A percentile compares a stretch with the other conserved stretches of the same genome.
These are phyloP conservation scores for Lactarius sanguifluus DNA, from an alignment of 768 basidiomycete species.

Conservation along the genomic window DNA sequence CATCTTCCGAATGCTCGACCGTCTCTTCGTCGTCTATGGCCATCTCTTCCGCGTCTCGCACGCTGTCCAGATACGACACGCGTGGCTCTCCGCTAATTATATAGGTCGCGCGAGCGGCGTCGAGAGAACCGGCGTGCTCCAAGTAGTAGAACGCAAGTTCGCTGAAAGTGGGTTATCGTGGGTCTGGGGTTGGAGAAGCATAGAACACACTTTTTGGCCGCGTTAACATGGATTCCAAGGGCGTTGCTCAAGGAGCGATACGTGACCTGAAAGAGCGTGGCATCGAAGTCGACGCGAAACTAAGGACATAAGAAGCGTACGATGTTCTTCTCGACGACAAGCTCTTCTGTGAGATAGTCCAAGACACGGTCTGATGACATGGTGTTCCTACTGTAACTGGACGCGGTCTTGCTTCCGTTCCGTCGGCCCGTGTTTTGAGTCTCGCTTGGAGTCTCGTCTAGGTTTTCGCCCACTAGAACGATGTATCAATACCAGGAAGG, in stretches of 20 bases:
- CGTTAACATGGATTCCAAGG: conserved; percentile 70
- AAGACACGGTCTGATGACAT: conserved; percentile 32
- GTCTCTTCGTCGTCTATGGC: conserved; percentile 41
- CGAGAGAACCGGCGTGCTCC: conserved; percentile 42
- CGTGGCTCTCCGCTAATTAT: conserved; percentile 57
- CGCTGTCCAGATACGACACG: conserved; percentile 6
- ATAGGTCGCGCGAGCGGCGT: conserved; percentile 64
- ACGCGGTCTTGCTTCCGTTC: not conserved
- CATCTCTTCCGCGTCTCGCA: conserved; percentile 32
- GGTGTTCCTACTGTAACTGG: too few species aligned
- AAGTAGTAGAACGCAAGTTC: conserved; percentile 61
- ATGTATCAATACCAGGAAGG: too few species aligned
- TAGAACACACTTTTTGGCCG: conserved; percentile 68
- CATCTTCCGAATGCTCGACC: conserved; percentile 44
- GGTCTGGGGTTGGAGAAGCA: not conserved
- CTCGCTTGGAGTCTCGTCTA: too few species aligned
- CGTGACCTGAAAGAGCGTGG: conserved; percentile 55
- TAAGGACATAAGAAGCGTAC: conserved; percentile 35
- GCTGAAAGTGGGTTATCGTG: conserved; percentile 39
- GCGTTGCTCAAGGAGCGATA: conserved; percentile 74
- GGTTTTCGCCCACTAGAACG: too few species aligned
- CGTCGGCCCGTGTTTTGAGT: not conserved
- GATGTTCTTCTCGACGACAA: conserved; percentile 45
- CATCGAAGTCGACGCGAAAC: not conserved
- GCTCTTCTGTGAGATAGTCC: conserved; percentile 49